phyloP scores from a whole-genome alignment of 306 rosid species.

The Mimosa bimucronata region DNA sequence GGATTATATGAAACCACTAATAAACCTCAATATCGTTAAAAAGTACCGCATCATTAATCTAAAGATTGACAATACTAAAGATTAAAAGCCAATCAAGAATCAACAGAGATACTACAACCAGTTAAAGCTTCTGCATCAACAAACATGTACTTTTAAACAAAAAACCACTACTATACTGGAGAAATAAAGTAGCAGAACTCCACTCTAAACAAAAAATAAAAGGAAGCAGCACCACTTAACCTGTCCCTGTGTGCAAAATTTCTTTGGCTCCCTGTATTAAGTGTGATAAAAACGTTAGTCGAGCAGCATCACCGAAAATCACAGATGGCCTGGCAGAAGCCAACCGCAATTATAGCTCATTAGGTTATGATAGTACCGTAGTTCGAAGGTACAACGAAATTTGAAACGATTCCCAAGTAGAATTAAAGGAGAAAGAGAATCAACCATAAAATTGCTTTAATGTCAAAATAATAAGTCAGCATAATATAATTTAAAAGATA shows the following conservation, averaged over 20 bases:
- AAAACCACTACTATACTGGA: neutral
- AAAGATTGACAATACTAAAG: neutral
- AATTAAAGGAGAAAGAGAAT: neutral
- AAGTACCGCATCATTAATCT: neutral
- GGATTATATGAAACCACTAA: neutral
- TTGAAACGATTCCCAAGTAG: neutral
- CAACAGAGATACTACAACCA: neutral
- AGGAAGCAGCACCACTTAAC: slow-evolving; percentile 21
- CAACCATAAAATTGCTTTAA: slow-evolving; percentile 6
- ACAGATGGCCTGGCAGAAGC: slow-evolving; percentile 56
- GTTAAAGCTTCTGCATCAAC: neutral
- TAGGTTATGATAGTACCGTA: slow-evolving; percentile 7
- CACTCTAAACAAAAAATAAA: too few species aligned
- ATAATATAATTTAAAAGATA: neutral
- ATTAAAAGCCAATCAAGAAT: neutral
- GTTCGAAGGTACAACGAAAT: neutral
- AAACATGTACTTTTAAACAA: neutral
- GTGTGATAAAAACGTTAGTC: slow-evolving; percentile 51
- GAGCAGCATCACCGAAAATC: slow-evolving; percentile 42
- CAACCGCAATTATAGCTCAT: slow-evolving; percentile 35
- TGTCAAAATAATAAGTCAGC: neutral
- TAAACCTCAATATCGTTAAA: neutral
- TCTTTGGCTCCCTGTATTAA: slow-evolving; percentile 54
- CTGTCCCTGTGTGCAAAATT: slow-evolving; percentile 49
- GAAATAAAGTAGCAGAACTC: neutral